Conservation (phyloP, 306 rosid species). For the Gillenia trifoliata region DNA sequence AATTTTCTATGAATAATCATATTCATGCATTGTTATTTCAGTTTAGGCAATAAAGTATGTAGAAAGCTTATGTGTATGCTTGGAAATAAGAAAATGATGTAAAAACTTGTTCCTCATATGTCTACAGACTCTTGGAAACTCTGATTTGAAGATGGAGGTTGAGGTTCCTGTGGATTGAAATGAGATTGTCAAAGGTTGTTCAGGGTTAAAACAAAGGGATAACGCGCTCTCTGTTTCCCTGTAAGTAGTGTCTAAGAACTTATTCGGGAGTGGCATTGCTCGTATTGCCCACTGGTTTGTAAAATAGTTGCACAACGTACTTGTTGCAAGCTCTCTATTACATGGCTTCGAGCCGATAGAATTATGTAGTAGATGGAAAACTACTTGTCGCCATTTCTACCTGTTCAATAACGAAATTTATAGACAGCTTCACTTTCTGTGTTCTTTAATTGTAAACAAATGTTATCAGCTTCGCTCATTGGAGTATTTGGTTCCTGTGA, state of each 20-base stretch:
- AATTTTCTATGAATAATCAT: too few relatives aligned
- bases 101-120: background rate
- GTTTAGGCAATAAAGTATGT: background rate
- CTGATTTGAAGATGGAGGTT: slow-evolving; percentile 66
- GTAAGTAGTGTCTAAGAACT: background rate
- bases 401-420: background rate
- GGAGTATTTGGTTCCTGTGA: background rate
- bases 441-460: too few relatives aligned
- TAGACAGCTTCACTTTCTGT: background rate
- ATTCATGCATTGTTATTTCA: background rate
- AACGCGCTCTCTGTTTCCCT: slow-evolving; percentile 5
- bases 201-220: background rate
- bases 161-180: slow-evolving; percentile 63
- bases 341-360: background rate
- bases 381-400: background rate
- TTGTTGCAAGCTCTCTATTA: background rate
- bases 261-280: background rate
- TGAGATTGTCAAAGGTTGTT: slow-evolving; percentile 7
- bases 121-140: slow-evolving; percentile 55
- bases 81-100: background rate
- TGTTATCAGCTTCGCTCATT: background rate
- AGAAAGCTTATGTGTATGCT: background rate
- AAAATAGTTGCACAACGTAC: slow-evolving; percentile 2
- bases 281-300: background rate
- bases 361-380: background rate